Conservation (phyloP, 2,329 filamentous ascomycete species). For the Colletotrichum ledebouriae region DNA sequence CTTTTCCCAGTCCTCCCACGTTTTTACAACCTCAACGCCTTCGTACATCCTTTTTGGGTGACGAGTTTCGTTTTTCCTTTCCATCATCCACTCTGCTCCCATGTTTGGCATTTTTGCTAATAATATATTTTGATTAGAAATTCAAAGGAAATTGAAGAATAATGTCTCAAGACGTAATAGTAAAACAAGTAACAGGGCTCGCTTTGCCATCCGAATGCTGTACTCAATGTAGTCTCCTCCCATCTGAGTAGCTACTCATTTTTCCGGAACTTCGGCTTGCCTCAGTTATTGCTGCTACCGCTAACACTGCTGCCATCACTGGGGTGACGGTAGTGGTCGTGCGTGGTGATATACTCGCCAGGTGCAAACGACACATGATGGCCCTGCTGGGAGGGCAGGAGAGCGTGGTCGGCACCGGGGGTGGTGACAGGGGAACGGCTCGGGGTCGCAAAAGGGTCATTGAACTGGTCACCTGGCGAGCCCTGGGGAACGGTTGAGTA, state of each 20-base stretch:
- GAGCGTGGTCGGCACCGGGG: slow-evolving; percentile 10
- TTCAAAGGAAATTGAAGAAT: neutral
- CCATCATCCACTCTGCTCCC: slow-evolving; percentile 1
- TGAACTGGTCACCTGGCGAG: slow-evolving; percentile 22
- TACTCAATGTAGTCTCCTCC: neutral
- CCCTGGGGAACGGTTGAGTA: slow-evolving; percentile 24
- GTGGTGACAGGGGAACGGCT: slow-evolving; percentile 17
- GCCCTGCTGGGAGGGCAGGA: slow-evolving; percentile 17
- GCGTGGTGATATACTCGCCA: slow-evolving; percentile 19
- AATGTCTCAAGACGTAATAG: slow-evolving; percentile 1
- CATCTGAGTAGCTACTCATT: neutral
- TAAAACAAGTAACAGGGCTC: slow-evolving; percentile 2
- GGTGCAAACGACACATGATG: slow-evolving; percentile 26
- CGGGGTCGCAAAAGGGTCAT: slow-evolving; percentile 36
- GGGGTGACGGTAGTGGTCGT: slow-evolving; percentile 16
- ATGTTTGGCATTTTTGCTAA: slow-evolving; percentile 20
- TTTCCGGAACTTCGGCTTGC: neutral
- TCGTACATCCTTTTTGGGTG: neutral
- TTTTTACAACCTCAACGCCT: slow-evolving; percentile 29
- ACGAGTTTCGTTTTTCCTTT: neutral
- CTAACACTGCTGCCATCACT: slow-evolving; percentile 24
- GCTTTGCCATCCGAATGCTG: slow-evolving; percentile 25
- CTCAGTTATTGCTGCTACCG: neutral
- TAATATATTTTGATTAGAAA: slow-evolving; percentile 29
- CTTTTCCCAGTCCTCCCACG: neutral